Base-by-base conservation (phyloP, 2,329 filamentous ascomycete genomes). In the Rhynchosporium graminicola region DNA sequence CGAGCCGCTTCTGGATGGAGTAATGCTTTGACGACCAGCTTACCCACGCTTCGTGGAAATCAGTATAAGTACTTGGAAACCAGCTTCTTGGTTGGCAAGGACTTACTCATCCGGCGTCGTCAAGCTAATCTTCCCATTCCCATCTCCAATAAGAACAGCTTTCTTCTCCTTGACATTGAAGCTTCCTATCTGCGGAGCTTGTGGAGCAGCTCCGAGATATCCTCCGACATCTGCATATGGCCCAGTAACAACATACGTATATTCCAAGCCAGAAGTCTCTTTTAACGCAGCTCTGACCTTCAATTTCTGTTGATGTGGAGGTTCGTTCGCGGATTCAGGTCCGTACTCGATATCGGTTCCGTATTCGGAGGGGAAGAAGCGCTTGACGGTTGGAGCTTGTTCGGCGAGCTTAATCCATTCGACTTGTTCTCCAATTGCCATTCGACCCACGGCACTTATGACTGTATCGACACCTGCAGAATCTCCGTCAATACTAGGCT, bases 41-140 rank as follows among this genome's bases (percentile, higher is more conserved):
- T 72, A 13, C 76, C 77, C 0, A 76, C 74, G 76, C 3, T 85
- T 1, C 80, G 86, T 31, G 84, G 76, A 36, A 20, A 20, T 20
- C 20, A 20, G 1, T 20, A 8, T 83, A 79, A 20, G 10, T 43
- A 3, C 4, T 29, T 45, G 36, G 10, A 12, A 15, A 1, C 2
- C 9, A 9, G n/a, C 6, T 15, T 6, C 4, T 0, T 13, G 8
- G 3, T 1, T 12, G 4, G 20, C 26, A 42, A 15, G n/a, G 26
- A 38, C 84, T 77, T 76, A 89, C 87, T 92, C 90, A 28, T 79
- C 77, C 84, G 90, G 90, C 2, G 85, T 88, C 2, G 87, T 91
- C 69, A 92, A 83, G 42, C 85, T 87, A 64, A 91, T 80, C 63
- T 77, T 80, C 26, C 81, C 85, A 43, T 85, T 77, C 0, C 87